Evolutionary conservation across 2,329 filamentous ascomycete genomes (phyloP), one percentile per base, ranked within the genome.

Genomic region (Trichoderma brevicompactum): DNA sequence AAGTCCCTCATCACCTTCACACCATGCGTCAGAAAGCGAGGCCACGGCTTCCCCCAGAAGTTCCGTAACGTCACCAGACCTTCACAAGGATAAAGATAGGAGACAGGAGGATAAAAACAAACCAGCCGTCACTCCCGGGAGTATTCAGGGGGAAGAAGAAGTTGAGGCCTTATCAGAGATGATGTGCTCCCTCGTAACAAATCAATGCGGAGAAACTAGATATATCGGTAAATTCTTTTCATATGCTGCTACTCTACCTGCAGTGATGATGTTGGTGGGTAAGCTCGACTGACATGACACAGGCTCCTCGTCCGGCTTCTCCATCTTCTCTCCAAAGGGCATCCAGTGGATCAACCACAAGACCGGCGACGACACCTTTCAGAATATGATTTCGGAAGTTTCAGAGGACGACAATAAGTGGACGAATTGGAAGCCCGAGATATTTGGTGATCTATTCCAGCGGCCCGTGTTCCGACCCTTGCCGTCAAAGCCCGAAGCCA

Each of bases 341-440:
- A 96, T 99, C 62, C 91, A 97, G 76, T 99, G 95, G 95, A 94
- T 99, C 61, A 98, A 97, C 72, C 89, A 95, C 70, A 97, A 96
- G 81, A 98, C 94, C 2, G 95, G 95, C n/a, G 95, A 99, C 74
- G 88, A 85, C 23, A 96, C 93, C 0, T 99, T 99, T 78, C 92
- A 96, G 75, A 87, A 92, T 65, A 98, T 97, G 91, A 97, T 99
- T 64, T 90, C 90, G 2, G 89, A 92, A 60, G 91, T 94, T n/a
- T 92, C 91, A 32, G 88, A 96, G 48, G 92, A 97, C 71, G 92
- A 97, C 72, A 92, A 95, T 77, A 97, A 96, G 75, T 97, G 92
- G 91, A 92, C 92, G 72, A 92, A 95, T 72, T 98, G 95, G 95
- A 97, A 96, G 74, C 94, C 94, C n/a, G 94, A 98, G 75, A 90